Percentiles rank a stretch among this genome's conserved stretches.
phyloP scores from a whole-genome alignment of 805 yeast species.

The Lipomyces sp. region DNA sequence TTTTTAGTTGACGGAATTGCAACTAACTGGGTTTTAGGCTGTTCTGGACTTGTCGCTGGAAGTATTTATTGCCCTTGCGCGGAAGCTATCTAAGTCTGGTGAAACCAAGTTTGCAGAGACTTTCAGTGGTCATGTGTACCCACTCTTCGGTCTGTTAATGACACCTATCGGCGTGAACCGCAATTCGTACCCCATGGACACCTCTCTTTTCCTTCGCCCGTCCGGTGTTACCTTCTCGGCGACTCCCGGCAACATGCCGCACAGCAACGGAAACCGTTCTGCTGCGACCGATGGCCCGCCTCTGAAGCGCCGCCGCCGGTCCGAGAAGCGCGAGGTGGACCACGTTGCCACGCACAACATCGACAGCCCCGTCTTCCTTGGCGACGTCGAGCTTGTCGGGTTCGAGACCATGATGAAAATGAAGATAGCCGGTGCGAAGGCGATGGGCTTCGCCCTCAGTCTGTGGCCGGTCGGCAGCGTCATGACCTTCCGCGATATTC shows the following conservation, averaged over 20 bases:
- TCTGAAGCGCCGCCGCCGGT: constrained; percentile 19
- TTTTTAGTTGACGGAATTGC: not conserved
- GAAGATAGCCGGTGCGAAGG: constrained; percentile 69
- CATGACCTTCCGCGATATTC: constrained; percentile 14
- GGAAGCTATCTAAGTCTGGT: constrained; percentile 5
- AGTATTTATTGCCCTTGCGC: constrained; percentile 18
- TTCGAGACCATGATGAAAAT: constrained; percentile 68
- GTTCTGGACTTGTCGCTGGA: constrained; percentile 21
- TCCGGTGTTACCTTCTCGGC: constrained; percentile 52
- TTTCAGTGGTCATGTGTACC: constrained; percentile 55
- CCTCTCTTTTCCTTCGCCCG: constrained; percentile 70
- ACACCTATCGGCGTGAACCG: constrained; percentile 95
- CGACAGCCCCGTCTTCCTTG: constrained; percentile 87
- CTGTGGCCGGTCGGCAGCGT: constrained; percentile 24
- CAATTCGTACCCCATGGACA: constrained; percentile 79
- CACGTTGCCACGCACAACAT: constrained; percentile 56
- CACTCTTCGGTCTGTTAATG: constrained; percentile 61
- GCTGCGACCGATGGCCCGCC: constrained; percentile 3
- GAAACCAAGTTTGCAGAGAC: constrained; percentile 45
- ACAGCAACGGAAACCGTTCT: too few species aligned
- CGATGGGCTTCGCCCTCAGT: constrained; percentile 56
- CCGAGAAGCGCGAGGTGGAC: constrained; percentile 12
- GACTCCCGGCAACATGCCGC: not conserved
- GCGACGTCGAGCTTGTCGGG: constrained; percentile 86
- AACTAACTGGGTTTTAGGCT: constrained; percentile 3